Conservation (phyloP, 257 asterid genomes). For the Solanum etuberosum region DNA sequence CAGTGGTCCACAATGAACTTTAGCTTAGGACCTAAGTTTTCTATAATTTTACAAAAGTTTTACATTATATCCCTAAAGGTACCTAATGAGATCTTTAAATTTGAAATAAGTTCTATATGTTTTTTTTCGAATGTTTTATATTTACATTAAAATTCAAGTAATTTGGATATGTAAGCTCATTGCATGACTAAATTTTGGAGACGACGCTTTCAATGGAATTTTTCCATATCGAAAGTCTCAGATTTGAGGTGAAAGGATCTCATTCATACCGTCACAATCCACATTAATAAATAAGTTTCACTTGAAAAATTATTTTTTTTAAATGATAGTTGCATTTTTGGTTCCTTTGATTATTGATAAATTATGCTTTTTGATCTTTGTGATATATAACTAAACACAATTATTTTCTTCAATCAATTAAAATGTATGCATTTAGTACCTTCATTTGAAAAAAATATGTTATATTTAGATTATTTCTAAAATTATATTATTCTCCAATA, state of each 20-base stretch:
- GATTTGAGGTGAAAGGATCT: accelerated
- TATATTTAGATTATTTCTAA: not conserved
- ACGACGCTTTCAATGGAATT: not conserved
- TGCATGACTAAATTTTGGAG: not conserved
- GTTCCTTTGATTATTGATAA: not conserved
- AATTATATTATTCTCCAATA: no score
- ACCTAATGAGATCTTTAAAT: not conserved
- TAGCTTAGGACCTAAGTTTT: not conserved
- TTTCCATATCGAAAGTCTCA: no score
- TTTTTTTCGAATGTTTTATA: no score
- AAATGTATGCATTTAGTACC: not conserved
- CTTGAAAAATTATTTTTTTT: not conserved
- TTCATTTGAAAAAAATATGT: no score
- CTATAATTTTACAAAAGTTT: not conserved
- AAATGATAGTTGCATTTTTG: not conserved
- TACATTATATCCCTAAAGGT: not conserved
- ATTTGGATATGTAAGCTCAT: not conserved
- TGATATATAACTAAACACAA: not conserved
- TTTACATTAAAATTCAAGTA: not conserved
- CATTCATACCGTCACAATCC: not conserved
- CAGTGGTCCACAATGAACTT: not conserved
- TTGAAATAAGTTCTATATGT: no score
- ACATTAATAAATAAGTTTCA: not conserved
- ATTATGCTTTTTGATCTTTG: not conserved
- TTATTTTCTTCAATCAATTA: not conserved